These are phyloP conservation scores for Mycosphaerelloides madeirae DNA, from an alignment of 2,329 filamentous ascomycete genomes.

Conservation along the genomic window DNA sequence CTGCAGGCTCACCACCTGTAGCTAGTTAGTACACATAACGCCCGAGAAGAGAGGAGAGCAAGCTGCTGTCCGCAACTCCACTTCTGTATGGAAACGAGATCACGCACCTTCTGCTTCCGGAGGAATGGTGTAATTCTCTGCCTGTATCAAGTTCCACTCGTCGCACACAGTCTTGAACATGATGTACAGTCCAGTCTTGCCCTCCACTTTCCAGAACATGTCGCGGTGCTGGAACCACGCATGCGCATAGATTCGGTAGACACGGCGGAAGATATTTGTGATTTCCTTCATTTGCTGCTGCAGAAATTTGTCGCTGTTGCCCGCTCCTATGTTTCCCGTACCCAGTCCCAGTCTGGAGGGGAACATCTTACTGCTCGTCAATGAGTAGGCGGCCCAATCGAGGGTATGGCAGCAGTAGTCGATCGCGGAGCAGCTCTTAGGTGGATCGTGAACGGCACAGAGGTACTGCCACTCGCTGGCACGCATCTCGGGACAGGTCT, in stretches of 20 bases:
- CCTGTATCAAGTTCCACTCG: conserved; percentile 78
- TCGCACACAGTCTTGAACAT: conserved; percentile 98
- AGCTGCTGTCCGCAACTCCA: no score
- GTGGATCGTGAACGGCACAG: conserved; percentile 93
- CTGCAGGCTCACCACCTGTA: conserved; percentile 41
- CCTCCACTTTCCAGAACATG: conserved; percentile 92
- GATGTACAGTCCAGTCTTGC: conserved; percentile 84
- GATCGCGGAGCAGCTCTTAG: conserved; percentile 95
- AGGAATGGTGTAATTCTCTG: conserved; percentile 94
- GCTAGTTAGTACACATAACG: neutral
- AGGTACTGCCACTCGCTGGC: conserved; percentile 99
- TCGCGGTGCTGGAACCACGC: conserved; percentile 97
- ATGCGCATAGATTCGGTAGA: conserved; percentile 96
- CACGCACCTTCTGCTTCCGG: conserved; percentile 78
- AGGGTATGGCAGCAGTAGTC: conserved; percentile 99
- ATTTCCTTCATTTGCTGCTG: conserved; percentile 71
- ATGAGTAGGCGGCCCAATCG: conserved; percentile 92
- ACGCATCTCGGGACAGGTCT: conserved; percentile 95
- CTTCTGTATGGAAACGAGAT: no score
- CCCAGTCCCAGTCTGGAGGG: conserved; percentile 71
- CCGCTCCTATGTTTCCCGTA: conserved; percentile 22
- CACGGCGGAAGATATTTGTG: conserved; percentile 87
- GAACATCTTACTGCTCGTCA: conserved; percentile 93
- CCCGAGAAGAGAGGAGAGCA: no score
- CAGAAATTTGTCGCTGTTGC: conserved; percentile 31